phyloP scores from a whole-genome alignment of 257 asterid genomes.

The Striga asiatica region DNA sequence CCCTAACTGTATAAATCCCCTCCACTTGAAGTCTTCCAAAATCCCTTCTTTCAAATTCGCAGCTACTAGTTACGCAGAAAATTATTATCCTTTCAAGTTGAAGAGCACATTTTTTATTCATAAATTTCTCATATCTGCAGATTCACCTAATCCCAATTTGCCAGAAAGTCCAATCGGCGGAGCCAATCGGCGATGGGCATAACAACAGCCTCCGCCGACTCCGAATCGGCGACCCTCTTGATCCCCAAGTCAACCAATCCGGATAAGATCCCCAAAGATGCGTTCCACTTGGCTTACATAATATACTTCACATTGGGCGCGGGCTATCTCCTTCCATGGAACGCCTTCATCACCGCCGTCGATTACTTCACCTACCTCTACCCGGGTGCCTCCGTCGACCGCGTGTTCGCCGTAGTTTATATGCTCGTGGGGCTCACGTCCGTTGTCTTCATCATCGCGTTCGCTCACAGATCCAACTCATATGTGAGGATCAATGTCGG shows the following conservation, averaged over 20 bases:
- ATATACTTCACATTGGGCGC: slow-evolving; percentile 73
- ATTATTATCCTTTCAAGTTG: too few species aligned
- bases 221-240: slow-evolving; percentile 40
- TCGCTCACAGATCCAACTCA: slow-evolving; percentile 48
- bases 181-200: slow-evolving; percentile 29
- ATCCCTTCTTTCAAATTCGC: too few species aligned
- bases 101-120: too few species aligned
- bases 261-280: slow-evolving; percentile 47
- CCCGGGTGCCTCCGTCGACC: slow-evolving; percentile 70
- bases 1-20: too few species aligned
- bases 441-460: slow-evolving; percentile 42
- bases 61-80: too few species aligned
- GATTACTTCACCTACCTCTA: slow-evolving; percentile 85
- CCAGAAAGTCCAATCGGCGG: slow-evolving; percentile 1
- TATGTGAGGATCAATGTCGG: slow-evolving; percentile 60
- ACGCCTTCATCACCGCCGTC: slow-evolving; percentile 95
- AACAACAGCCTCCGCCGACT: slow-evolving; percentile 18
- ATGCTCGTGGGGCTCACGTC: slow-evolving; percentile 50
- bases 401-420: slow-evolving; percentile 59
- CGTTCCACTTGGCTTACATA: slow-evolving; percentile 72
- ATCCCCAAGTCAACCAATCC: slow-evolving; percentile 20
- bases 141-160: not conserved
- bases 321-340: slow-evolving; percentile 90
- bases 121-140: not conserved
- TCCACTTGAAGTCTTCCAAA: too few species aligned